A percentile compares a stretch with the other conserved stretches of the same genome.
phyloP scores from a whole-genome alignment of 2,329 filamentous ascomycete genomes.

The Botrytis paeoniae region DNA sequence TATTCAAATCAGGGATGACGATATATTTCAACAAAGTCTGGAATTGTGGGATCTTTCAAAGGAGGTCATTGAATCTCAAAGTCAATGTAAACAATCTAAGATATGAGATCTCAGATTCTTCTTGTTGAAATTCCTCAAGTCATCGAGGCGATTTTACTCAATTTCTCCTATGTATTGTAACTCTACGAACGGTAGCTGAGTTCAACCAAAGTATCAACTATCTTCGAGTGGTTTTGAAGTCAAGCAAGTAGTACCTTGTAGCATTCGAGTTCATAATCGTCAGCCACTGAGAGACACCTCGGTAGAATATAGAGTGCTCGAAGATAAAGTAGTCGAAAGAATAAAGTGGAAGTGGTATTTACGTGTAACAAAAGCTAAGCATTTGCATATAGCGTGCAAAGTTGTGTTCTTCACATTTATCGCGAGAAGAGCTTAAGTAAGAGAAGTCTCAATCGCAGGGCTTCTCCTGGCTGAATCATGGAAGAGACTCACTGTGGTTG shows the following conservation, averaged over 20 bases:
- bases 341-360: background rate
- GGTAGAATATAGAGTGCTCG: background rate
- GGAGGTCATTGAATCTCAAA: background rate
- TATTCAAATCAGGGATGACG: conserved; percentile 22
- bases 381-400: background rate
- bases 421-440: background rate
- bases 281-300: background rate
- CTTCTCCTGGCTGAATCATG: background rate
- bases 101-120: background rate
- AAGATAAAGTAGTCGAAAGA: background rate
- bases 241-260: background rate
- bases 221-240: background rate
- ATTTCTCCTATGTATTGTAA: background rate
- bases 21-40: conserved; percentile 23
- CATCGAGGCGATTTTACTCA: background rate
- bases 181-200: background rate
- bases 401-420: background rate
- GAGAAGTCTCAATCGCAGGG: background rate
- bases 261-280: background rate
- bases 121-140: background rate
- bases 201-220: background rate
- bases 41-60: conserved; percentile 20
- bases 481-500: background rate
- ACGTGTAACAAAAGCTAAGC: background rate
- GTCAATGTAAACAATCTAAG: background rate